Evolutionary conservation across 768 basidiomycete genomes (phyloP).

Genomic region (Polyporus arcularius): DNA sequence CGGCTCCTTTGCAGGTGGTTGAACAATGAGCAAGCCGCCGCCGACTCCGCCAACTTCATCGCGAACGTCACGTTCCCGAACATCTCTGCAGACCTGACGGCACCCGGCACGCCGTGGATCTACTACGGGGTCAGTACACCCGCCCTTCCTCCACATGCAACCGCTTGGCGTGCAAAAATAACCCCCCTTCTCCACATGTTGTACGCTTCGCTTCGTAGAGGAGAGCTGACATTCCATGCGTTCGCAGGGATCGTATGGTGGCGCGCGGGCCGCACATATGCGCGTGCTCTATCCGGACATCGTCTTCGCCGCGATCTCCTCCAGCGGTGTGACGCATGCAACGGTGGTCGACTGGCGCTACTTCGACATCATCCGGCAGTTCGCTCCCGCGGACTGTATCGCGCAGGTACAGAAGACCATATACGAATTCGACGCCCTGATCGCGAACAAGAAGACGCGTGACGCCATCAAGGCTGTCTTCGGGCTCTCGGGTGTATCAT

Average conservation of each 20-base stretch:
- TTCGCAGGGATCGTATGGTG: slow-evolving; percentile 84
- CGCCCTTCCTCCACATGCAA: neutral
- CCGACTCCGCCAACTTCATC: slow-evolving; percentile 91
- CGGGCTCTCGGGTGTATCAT: slow-evolving; percentile 64
- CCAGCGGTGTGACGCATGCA: slow-evolving; percentile 90
- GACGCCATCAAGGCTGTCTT: slow-evolving; percentile 71
- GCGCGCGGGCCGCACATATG: slow-evolving; percentile 93
- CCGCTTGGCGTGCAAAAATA: neutral
- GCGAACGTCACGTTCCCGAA: slow-evolving; percentile 67
- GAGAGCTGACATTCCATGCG: neutral
- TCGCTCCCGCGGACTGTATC: slow-evolving; percentile 65
- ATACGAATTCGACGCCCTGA: slow-evolving; percentile 60
- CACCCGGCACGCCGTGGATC: slow-evolving; percentile 77
- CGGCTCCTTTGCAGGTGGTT: slow-evolving; percentile 37
- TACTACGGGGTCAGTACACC: slow-evolving; percentile 75
- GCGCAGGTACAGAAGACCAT: slow-evolving; percentile 60
- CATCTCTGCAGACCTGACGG: slow-evolving; percentile 63
- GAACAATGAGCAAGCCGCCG: slow-evolving; percentile 80
- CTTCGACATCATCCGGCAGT: slow-evolving; percentile 77
- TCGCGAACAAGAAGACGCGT: slow-evolving; percentile 45
- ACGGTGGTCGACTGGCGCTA: slow-evolving; percentile 84
- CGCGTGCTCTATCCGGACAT: slow-evolving; percentile 83
- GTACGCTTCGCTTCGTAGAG: neutral
- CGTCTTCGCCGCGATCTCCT: slow-evolving; percentile 88
- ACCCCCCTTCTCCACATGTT: neutral